These are phyloP conservation scores for Moniliella sp. DNA, from an alignment of 1,284 basidiomycete genomes.

Conservation along the genomic window DNA sequence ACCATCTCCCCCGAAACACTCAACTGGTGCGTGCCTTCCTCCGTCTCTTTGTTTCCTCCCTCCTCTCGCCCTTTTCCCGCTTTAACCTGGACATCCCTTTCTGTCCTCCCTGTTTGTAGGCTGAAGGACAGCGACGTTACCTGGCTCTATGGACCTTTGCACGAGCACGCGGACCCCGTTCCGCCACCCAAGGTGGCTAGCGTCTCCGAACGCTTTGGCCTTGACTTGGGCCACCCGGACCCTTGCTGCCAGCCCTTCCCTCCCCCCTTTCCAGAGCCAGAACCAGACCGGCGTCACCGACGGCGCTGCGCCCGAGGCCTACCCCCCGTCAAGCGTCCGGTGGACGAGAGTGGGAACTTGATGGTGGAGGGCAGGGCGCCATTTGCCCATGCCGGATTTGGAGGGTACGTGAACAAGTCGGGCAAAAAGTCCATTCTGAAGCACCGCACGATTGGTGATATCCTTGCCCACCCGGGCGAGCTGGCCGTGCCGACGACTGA, in stretches of 20 bases:
- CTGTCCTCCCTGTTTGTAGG: conserved; percentile 40
- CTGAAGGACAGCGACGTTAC: conserved; percentile 97
- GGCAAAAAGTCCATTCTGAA: conserved; percentile 97
- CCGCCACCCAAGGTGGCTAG: conserved; percentile 40
- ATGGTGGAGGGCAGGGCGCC: no score
- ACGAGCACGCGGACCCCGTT: conserved; percentile 44
- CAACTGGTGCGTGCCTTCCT: conserved; percentile 55
- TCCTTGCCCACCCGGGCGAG: conserved; percentile 47
- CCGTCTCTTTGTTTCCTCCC: no score
- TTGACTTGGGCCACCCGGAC: no score
- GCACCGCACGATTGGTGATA: conserved; percentile 73
- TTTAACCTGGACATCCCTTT: not conserved
- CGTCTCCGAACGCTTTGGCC: conserved; percentile 40
- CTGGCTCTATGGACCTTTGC: conserved; percentile 91
- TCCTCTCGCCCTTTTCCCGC: not conserved
- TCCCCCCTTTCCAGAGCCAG: no score
- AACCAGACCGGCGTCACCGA: no score
- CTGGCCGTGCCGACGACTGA: conserved; percentile 9
- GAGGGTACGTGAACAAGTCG: no score
- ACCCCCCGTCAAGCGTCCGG: no score
- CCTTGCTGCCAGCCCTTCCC: no score
- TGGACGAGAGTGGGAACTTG: no score
- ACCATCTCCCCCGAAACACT: conserved; percentile 88
- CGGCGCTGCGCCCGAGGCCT: no score
- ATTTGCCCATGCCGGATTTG: no score